Evolutionary conservation across 805 yeast genomes (phyloP).

Genomic region (Debaryomyces prosopidis): DNA sequence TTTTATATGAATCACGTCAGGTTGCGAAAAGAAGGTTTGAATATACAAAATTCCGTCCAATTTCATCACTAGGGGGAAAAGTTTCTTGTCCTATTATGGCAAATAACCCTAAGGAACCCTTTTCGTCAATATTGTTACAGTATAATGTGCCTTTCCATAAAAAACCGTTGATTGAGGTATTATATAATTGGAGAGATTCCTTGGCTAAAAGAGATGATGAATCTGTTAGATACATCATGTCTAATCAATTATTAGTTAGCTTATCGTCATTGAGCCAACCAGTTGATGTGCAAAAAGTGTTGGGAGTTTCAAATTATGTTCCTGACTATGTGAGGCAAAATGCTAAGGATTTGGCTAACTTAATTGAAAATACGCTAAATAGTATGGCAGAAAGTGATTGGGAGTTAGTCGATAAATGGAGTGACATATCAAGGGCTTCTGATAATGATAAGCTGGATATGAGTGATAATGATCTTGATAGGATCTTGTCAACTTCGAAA

Average conservation of each 20-base stretch:
- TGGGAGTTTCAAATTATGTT: conserved; percentile 45
- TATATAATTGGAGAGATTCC: conserved; percentile 82
- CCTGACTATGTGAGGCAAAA: conserved; percentile 59
- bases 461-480: conserved; percentile 4
- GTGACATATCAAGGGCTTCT: conserved; percentile 14
- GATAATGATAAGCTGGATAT: conserved; percentile 14
- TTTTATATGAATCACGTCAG: conserved; percentile 70
- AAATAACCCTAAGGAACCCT: conserved; percentile 59
- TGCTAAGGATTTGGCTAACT: conserved; percentile 56
- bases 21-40: conserved; percentile 85
- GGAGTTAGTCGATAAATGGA: conserved; percentile 32
- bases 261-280: conserved; percentile 58
- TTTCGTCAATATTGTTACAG: conserved; percentile 60
- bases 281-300: conserved; percentile 54
- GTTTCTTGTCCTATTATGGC: conserved; percentile 51
- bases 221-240: conserved; percentile 78
- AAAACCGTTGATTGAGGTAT: conserved; percentile 54
- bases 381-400: conserved; percentile 37
- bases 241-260: conserved; percentile 71
- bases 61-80: conserved; percentile 15
- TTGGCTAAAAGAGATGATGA: conserved; percentile 80
- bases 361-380: conserved; percentile 47
- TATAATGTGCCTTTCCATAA: conserved; percentile 61
- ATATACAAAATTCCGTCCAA: conserved; percentile 64
- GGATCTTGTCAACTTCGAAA: conserved; percentile 5